Evolutionary conservation across 140 eudicot genomes (phyloP).

Genomic region (Flaveria floridana): DNA sequence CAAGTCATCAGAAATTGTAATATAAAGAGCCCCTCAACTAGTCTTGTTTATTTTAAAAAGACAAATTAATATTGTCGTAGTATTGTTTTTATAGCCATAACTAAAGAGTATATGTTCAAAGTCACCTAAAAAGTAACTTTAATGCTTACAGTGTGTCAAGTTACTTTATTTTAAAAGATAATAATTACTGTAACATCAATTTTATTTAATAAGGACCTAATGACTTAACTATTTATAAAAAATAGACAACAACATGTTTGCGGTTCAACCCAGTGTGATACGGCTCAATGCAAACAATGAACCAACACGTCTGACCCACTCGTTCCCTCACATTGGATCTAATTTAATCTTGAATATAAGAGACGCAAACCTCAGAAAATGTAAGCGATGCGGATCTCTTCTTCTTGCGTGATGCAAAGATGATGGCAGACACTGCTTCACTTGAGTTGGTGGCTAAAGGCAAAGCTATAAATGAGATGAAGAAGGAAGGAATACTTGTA

Average conservation of each 20-base stretch:
- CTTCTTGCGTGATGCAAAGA: conserved; percentile 70
- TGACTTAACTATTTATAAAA: no score
- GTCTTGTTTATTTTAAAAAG: no score
- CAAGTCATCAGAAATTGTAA: neutral
- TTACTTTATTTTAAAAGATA: no score
- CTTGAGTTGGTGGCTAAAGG: conserved; percentile 83
- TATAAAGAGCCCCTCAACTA: no score
- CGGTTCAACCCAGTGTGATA: neutral
- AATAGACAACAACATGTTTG: neutral
- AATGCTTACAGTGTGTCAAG: no score
- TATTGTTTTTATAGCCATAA: no score
- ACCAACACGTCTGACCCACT: neutral
- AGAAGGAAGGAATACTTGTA: conserved; percentile 77
- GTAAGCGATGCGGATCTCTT: conserved; percentile 78
- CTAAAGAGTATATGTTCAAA: no score
- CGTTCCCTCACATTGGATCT: neutral
- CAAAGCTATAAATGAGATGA: conserved; percentile 75
- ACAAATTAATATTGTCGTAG: no score
- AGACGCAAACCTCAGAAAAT: conserved; percentile 69
- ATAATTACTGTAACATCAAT: no score
- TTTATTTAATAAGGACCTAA: no score
- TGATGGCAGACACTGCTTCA: conserved; percentile 86
- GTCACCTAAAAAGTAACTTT: no score
- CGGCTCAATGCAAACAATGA: neutral
- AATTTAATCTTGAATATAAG: neutral